These are phyloP conservation scores for Pseudozyma sp. DNA, from an alignment of 1,284 basidiomycete species.

Conservation along the genomic window DNA sequence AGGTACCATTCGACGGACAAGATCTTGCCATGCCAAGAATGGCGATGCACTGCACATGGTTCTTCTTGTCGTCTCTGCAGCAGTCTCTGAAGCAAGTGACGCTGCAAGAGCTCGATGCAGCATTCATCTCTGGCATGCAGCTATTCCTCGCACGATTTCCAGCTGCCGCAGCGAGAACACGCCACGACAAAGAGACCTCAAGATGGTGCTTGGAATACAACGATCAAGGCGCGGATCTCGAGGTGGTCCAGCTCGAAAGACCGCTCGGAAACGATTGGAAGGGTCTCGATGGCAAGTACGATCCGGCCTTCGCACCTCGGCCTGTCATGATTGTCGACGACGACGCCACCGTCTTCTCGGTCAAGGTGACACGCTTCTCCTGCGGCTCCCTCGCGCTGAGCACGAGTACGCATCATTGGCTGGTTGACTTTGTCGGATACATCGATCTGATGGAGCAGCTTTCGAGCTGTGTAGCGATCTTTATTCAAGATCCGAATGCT, in stretches of 20 bases:
- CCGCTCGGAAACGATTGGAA: slow-evolving; percentile 8
- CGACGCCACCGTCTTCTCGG: background rate
- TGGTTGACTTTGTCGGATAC: slow-evolving; percentile 11
- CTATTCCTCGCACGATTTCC: slow-evolving; percentile 6
- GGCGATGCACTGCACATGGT: slow-evolving; percentile 12
- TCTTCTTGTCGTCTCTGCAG: slow-evolving; percentile 4
- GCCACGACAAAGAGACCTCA: background rate
- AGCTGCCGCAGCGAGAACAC: background rate
- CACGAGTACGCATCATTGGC: slow-evolving; percentile 15
- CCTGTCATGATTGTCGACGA: slow-evolving; percentile 6
- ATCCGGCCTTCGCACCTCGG: slow-evolving; percentile 1
- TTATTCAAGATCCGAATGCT: background rate
- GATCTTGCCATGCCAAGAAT: slow-evolving; percentile 12
- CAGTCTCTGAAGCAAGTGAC: background rate
- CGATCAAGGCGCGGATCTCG: slow-evolving; percentile 10
- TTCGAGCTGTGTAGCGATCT: background rate
- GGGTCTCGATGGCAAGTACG: slow-evolving; percentile 1
- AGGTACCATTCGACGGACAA: slow-evolving; percentile 8
- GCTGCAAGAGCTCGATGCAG: background rate
- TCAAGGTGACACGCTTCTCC: slow-evolving; percentile 6
- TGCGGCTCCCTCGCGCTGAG: slow-evolving; percentile 7
- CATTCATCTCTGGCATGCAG: background rate
- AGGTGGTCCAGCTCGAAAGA: background rate
- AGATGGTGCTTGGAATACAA: slow-evolving; percentile 8
- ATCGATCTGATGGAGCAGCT: slow-evolving; percentile 9